phyloP scores from a whole-genome alignment of 2,329 filamentous ascomycete species.

The Harringtonia lauricola region DNA sequence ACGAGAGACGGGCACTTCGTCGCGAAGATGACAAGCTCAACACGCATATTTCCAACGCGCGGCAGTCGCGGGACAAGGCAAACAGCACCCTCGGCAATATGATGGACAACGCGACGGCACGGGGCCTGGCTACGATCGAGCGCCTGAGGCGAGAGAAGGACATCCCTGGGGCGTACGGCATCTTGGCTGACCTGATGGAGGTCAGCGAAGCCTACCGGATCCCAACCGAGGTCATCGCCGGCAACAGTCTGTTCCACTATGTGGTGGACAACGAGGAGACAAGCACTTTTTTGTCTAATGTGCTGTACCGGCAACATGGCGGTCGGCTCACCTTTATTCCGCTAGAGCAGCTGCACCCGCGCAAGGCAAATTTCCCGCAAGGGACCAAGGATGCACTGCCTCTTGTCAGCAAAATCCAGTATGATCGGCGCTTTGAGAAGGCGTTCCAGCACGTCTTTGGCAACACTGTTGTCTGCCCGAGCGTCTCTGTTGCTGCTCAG shows the following conservation, averaged over 20 bases:
- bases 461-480: slow-evolving; percentile 88
- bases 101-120: slow-evolving; percentile 81
- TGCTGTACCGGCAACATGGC: slow-evolving; percentile 65
- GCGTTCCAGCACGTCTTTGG: slow-evolving; percentile 95
- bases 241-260: slow-evolving; percentile 88
- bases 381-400: slow-evolving; percentile 73
- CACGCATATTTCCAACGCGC: slow-evolving; percentile 63
- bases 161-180: slow-evolving; percentile 82
- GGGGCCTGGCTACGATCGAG: slow-evolving; percentile 77
- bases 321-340: slow-evolving; percentile 94
- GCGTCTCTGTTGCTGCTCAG: slow-evolving; percentile 74
- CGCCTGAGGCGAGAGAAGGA: slow-evolving; percentile 69
- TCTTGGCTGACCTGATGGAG: slow-evolving; percentile 82
- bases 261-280: slow-evolving; percentile 88
- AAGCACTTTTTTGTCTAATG: slow-evolving; percentile 69
- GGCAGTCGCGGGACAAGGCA: slow-evolving; percentile 65
- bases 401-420: slow-evolving; percentile 74
- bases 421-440: slow-evolving; percentile 63
- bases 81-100: slow-evolving; percentile 69
- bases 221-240: slow-evolving; percentile 86
- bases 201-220: slow-evolving; percentile 77
- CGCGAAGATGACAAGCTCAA: slow-evolving; percentile 83
- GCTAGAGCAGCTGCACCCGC: slow-evolving; percentile 66
- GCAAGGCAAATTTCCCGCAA: slow-evolving; percentile 65
- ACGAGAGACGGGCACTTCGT: slow-evolving; percentile 78